Percentiles rank a stretch among this genome's conserved stretches.
These are phyloP conservation scores for Penicillium thymicola DNA, from an alignment of 2,329 filamentous ascomycete genomes.

Conservation along the genomic window DNA sequence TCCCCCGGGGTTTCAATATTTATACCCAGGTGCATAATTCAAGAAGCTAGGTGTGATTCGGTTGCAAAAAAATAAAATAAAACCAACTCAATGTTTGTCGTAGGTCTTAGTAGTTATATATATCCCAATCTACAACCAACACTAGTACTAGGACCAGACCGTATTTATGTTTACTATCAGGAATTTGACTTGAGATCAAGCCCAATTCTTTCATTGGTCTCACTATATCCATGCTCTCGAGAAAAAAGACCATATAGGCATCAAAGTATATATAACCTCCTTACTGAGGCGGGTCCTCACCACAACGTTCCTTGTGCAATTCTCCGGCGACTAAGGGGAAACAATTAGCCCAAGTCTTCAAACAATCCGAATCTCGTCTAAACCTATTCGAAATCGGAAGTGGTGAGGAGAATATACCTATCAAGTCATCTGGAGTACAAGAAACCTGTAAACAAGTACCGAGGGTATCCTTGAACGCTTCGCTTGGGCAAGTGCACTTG, in stretches of 20 bases:
- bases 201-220: neutral
- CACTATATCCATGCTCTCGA: neutral
- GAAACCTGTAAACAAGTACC: slow-evolving; percentile 9
- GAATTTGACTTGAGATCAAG: neutral
- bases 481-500: slow-evolving; percentile 18
- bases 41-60: neutral
- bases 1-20: neutral
- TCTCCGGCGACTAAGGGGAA: slow-evolving; percentile 7
- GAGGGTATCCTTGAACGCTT: slow-evolving; percentile 17
- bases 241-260: neutral
- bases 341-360: neutral
- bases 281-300: neutral
- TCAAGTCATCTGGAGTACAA: slow-evolving; percentile 15
- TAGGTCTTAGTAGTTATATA: no score
- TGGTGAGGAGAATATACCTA: slow-evolving; percentile 5
- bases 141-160: neutral
- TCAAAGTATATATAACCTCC: neutral
- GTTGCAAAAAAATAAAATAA: neutral
- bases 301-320: slow-evolving; percentile 12
- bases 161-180: neutral
- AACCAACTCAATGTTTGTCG: neutral
- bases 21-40: neutral
- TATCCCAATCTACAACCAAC: neutral
- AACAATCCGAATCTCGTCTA: neutral
- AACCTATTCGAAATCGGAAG: fast-evolving